These are phyloP conservation scores for Parasitella parasitica DNA, from an alignment of 371 early-diverging fungal genomes.

Conservation along the genomic window DNA sequence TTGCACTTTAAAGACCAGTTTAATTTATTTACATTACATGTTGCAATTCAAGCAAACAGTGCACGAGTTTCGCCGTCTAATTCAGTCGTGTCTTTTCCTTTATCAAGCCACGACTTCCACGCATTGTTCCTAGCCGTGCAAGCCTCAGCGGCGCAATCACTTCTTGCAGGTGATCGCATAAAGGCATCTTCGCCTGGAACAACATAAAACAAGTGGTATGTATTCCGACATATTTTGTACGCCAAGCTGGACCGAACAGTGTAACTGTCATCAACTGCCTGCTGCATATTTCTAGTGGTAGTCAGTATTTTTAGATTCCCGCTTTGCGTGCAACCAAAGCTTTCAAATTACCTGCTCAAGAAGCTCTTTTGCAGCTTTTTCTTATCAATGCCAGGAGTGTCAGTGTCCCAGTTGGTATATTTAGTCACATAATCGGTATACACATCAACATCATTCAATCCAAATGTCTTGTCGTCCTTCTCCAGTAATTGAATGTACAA, in stretches of 20 bases:
- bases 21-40: constrained; percentile 7
- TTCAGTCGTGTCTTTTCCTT: constrained; percentile 1
- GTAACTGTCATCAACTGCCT: not conserved
- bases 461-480: constrained; percentile 55
- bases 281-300: not conserved
- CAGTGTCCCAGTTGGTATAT: constrained; percentile 65
- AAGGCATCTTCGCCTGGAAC: constrained; percentile 33
- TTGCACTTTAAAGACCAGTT: not conserved
- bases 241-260: constrained; percentile 51
- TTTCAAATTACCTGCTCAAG: constrained; percentile 50
- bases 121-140: not conserved
- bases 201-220: constrained; percentile 35
- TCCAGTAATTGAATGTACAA: constrained; percentile 79
- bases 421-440: constrained; percentile 88
- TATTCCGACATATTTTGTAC: constrained; percentile 82
- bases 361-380: constrained; percentile 45
- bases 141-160: not conserved
- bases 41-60: not conserved
- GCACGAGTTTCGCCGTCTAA: not conserved
- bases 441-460: constrained; percentile 53
- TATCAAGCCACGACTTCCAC: constrained; percentile 13
- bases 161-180: constrained; percentile 2
- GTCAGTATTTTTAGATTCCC: no score
- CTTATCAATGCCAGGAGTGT: constrained; percentile 61
- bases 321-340: no score